Percentiles rank a stretch among this genome's conserved stretches.
These are phyloP conservation scores for Moringa oleifera DNA, from an alignment of 345 rosid species.

Conservation along the genomic window DNA sequence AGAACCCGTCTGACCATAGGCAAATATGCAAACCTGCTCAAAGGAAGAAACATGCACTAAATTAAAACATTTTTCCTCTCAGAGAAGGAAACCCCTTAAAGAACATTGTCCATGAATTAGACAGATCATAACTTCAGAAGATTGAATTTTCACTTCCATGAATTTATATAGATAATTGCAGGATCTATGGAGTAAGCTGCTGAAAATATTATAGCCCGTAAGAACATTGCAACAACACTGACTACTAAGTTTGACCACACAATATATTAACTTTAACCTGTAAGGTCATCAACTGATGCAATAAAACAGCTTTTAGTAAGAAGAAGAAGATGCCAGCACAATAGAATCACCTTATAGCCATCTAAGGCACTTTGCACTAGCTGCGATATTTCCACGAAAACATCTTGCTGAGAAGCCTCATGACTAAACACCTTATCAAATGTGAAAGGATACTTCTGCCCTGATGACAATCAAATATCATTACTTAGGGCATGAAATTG, in stretches of 20 bases:
- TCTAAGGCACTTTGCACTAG: constrained; percentile 94
- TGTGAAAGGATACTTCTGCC: constrained; percentile 76
- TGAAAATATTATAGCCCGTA: too few species aligned
- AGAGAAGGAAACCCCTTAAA: too few species aligned
- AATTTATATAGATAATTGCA: too few species aligned
- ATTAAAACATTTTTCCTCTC: constrained; percentile 5
- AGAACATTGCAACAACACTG: too few species aligned
- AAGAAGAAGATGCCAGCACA: neutral
- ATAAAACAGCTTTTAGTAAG: neutral
- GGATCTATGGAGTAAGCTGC: too few species aligned
- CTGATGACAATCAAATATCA: constrained; percentile 27
- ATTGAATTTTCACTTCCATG: neutral
- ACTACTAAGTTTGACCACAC: too few species aligned
- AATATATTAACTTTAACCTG: too few species aligned
- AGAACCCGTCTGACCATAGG: constrained; percentile 97
- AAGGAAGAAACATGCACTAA: neutral
- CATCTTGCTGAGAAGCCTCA: constrained; percentile 81
- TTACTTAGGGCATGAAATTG: neutral
- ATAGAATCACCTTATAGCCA: constrained; percentile 73
- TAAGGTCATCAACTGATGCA: too few species aligned
- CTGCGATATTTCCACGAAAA: constrained; percentile 90
- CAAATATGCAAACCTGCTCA: constrained; percentile 91
- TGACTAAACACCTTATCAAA: constrained; percentile 90
- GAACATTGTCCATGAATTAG: neutral
- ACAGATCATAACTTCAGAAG: neutral